These are phyloP conservation scores for Globisporangium echinulatum DNA, from an alignment of 352 stramenopile genomes.

Conservation along the genomic window DNA sequence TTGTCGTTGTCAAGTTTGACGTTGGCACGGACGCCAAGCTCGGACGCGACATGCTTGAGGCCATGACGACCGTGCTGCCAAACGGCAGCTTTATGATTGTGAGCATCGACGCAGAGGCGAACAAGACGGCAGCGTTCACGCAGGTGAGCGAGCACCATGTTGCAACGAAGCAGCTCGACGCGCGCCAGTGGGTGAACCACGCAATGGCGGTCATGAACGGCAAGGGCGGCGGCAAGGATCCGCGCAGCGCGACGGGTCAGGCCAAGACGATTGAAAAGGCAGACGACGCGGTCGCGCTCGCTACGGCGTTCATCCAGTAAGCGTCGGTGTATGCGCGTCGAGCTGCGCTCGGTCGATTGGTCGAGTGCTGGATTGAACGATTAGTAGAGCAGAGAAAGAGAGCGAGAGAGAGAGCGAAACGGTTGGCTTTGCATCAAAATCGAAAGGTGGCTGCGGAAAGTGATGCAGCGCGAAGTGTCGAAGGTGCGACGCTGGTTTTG, in stretches of 20 bases:
- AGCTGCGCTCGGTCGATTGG: background rate
- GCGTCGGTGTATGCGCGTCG: background rate
- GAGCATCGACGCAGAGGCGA: conserved; percentile 85
- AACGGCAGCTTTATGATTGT: conserved; percentile 92
- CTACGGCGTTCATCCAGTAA: conserved; percentile 51
- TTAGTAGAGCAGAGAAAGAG: background rate
- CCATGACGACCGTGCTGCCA: conserved; percentile 69
- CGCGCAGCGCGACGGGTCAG: conserved; percentile 65
- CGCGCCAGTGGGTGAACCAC: conserved; percentile 91
- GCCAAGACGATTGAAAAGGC: conserved; percentile 73
- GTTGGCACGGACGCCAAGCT: conserved; percentile 94
- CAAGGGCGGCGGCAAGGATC: conserved; percentile 93
- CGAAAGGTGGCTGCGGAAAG: too few species aligned
- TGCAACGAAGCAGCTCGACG: conserved; percentile 70
- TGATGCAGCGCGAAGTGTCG: too few species aligned
- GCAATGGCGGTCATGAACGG: conserved; percentile 89
- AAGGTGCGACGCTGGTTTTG: too few species aligned
- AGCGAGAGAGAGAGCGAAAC: background rate
- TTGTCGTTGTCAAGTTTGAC: conserved; percentile 89
- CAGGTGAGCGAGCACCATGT: conserved; percentile 84
- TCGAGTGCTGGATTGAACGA: too few species aligned
- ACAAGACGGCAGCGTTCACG: conserved; percentile 92
- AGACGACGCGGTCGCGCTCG: conserved; percentile 56
- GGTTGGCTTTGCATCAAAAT: too few species aligned
- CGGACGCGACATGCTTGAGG: conserved; percentile 92